Conservation (phyloP, 768 basidiomycete genomes). For the Scleroderma bovista region DNA sequence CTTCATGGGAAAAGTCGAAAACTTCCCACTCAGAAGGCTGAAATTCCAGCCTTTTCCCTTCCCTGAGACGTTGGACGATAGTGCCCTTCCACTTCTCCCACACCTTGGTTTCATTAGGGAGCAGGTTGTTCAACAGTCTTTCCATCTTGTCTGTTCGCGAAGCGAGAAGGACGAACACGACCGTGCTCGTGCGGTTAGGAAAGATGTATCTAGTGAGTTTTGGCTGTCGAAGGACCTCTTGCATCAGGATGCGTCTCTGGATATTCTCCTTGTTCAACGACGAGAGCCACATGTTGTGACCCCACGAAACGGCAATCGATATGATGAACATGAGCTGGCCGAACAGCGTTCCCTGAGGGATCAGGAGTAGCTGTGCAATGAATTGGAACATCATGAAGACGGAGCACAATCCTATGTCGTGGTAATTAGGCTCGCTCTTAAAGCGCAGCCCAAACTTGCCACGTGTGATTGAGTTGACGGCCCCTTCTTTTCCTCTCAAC, state of each 20-base stretch:
- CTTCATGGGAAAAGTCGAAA: background rate
- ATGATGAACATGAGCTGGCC: slow-evolving; percentile 32
- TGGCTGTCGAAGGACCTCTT: slow-evolving; percentile 9
- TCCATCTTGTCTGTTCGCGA: background rate
- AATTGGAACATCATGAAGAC: slow-evolving; percentile 30
- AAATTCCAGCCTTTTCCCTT: background rate
- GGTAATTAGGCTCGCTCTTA: slow-evolving; percentile 9
- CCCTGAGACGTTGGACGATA: background rate
- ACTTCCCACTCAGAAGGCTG: background rate
- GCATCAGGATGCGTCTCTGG: slow-evolving; percentile 15
- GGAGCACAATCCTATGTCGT: slow-evolving; percentile 24
- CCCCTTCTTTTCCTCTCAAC: slow-evolving; percentile 26
- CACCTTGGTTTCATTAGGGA: slow-evolving; percentile 1
- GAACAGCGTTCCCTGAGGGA: slow-evolving; percentile 30
- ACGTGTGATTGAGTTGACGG: slow-evolving; percentile 28
- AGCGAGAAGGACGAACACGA: slow-evolving; percentile 18
- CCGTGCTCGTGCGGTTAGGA: slow-evolving; percentile 16
- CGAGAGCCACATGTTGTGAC: slow-evolving; percentile 31
- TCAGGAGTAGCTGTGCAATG: slow-evolving; percentile 23
- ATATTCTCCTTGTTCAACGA: slow-evolving; percentile 32
- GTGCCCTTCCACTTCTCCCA: slow-evolving; percentile 1
- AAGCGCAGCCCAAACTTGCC: slow-evolving; percentile 23
- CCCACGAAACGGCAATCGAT: slow-evolving; percentile 30
- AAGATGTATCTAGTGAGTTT: slow-evolving; percentile 16
- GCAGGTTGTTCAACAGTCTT: background rate